Conservation (phyloP, 2,329 filamentous ascomycete species). For the Pseudocercospora fijiensis region DNA sequence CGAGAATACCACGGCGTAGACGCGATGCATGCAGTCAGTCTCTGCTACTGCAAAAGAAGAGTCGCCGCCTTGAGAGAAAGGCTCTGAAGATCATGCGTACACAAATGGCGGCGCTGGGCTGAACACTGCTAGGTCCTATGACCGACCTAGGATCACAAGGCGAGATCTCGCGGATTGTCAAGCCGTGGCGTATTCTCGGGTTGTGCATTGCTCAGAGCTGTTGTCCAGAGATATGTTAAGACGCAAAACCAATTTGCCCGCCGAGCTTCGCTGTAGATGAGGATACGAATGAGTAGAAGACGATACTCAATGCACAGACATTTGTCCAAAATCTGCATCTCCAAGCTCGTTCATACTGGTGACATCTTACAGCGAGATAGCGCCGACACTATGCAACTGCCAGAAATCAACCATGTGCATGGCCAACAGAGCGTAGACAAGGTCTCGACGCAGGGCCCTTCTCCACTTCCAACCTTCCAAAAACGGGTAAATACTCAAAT, state of each 20-base stretch:
- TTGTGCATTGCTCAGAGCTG: neutral
- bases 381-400: neutral
- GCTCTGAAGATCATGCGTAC: neutral
- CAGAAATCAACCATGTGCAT: neutral
- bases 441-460: neutral
- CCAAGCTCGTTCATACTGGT: neutral
- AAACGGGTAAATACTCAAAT: too few species aligned
- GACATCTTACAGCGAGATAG: neutral
- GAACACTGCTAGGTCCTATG: neutral
- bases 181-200: neutral
- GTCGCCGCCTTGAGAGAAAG: neutral
- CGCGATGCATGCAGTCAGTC: neutral
- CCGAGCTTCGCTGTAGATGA: neutral
- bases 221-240: neutral
- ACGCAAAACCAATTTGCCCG: neutral
- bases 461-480: slow-evolving; percentile 1
- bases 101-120: neutral
- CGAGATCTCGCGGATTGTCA: neutral
- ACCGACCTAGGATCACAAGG: neutral
- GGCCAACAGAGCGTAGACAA: neutral
- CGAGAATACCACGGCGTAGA: slow-evolving; percentile 59
- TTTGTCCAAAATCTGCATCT: neutral
- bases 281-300: neutral
- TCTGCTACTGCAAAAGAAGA: neutral
- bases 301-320: neutral